Evolutionary conservation across 805 yeast genomes (phyloP).

Genomic region (Wickerhamomyces chambardii): DNA sequence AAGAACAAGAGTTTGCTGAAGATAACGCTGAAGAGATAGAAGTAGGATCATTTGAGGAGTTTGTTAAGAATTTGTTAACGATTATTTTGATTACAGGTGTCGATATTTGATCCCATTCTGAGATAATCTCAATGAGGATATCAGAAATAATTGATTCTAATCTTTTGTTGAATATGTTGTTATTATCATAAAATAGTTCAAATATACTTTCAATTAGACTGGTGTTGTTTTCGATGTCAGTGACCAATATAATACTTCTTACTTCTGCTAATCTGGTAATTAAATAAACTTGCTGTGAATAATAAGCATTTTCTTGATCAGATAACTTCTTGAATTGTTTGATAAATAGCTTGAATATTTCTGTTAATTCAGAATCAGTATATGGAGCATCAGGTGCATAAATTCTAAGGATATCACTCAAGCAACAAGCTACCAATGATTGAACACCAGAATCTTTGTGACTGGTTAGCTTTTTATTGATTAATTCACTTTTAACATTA

Average conservation of each 20-base stretch:
- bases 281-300: constrained; percentile 53
- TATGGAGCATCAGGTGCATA: constrained; percentile 91
- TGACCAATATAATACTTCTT: constrained; percentile 60
- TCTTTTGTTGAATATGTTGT: constrained; percentile 37
- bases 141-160: constrained; percentile 59
- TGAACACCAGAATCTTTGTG: constrained; percentile 64
- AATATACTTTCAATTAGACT: constrained; percentile 47
- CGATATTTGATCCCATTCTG: constrained; percentile 63
- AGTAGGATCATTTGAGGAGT: constrained; percentile 5
- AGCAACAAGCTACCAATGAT: constrained; percentile 60
- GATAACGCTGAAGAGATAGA: constrained; percentile 10
- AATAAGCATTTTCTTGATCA: constrained; percentile 50
- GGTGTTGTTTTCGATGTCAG: constrained; percentile 63
- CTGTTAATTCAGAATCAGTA: constrained; percentile 50
- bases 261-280: constrained; percentile 67
- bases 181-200: constrained; percentile 48
- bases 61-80: constrained; percentile 49
- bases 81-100: constrained; percentile 50
- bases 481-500: constrained; percentile 38
- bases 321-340: constrained; percentile 48
- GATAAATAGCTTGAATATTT: constrained; percentile 58
- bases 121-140: constrained; percentile 63
- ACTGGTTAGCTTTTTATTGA: constrained; percentile 46
- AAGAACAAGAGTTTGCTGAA: constrained; percentile 26
- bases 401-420: constrained; percentile 67